Base-by-base conservation (phyloP, 192 early-diverging fungal genomes). In the Coemansia sp. region DNA sequence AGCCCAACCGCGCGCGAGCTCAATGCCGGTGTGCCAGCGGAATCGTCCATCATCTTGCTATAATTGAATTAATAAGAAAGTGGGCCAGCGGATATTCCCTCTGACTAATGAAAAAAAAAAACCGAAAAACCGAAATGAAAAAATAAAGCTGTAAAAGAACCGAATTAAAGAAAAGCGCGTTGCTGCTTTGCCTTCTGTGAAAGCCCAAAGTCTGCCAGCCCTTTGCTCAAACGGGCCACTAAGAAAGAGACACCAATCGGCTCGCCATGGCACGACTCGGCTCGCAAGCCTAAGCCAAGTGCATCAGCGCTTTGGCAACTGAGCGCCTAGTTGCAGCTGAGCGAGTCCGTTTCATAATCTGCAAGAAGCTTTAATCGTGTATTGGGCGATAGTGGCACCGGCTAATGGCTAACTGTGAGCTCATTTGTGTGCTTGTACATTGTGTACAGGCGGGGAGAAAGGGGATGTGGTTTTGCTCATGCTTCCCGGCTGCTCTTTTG, bases 21-120 rank as follows among this genome's bases (percentile, higher is more conserved):
- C 48, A 81, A 60, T 39, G 78, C 78, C 60, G 70, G 78, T 26
- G 78, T 43, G 39, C 78, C 66, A 18, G 62, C 59, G 16, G 69
- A 71, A 63, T 81, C 78, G 59, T 74, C 72, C 78, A 81, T 81
- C 78, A 81, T 81, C 66, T 80, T 42, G 61, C 24, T 56, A 34
- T 23, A 35, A 33, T 53, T 65, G 31, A 42, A 59, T 31, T 0
- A 46, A 61, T 16, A 37, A 42, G 23, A 42, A 26, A 31, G 11
- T 37, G 42, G 23, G 23, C 38, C 23, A 16, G 39, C 51, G 51
- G 24, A n/a, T 55, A 55, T 55, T 61, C 33, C 28, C 42, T 35
- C 20, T 39, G 51, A n/a, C 51, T 31, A 66, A 59, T 34, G 7
- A 11, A 65, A 21, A 14, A n/a, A n/a, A n/a, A n/a, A n/a, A n/a